Evolutionary conservation across 768 basidiomycete species (phyloP).

Genomic region (Lactarius tabidus): DNA sequence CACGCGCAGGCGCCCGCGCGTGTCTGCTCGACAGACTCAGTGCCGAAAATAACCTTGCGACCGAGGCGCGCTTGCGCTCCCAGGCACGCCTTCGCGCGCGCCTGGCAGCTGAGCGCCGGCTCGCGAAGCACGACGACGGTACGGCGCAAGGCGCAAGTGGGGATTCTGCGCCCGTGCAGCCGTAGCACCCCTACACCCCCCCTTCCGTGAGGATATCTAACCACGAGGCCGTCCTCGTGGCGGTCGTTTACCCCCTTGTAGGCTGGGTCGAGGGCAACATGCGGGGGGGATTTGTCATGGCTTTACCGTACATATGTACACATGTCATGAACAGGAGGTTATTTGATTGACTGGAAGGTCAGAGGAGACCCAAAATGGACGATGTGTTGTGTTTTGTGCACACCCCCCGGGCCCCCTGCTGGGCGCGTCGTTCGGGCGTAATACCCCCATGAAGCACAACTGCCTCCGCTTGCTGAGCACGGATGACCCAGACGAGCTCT

Average conservation of each 20-base stretch:
- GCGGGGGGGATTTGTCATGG: constrained; percentile 9
- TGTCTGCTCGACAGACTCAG: constrained; percentile 42
- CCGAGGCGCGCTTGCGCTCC: constrained; percentile 21
- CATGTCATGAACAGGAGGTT: background rate
- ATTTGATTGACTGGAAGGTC: background rate
- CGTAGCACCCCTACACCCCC: background rate
- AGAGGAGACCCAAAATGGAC: background rate
- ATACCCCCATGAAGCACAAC: background rate
- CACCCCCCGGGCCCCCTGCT: background rate
- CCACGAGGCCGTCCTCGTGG: background rate
- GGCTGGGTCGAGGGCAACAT: constrained; percentile 6
- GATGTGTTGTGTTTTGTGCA: background rate
- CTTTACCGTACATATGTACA: background rate
- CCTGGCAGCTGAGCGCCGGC: constrained; percentile 13
- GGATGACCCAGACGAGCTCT: background rate
- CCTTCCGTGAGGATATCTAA: background rate
- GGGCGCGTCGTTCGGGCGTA: background rate
- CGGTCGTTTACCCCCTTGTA: background rate
- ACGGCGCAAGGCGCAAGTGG: background rate
- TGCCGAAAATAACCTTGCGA: constrained; percentile 39
- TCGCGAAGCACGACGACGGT: background rate
- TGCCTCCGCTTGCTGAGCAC: background rate
- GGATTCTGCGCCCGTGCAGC: background rate
- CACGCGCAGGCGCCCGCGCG: constrained; percentile 30
- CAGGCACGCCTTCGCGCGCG: constrained; percentile 23